Evolutionary conservation across 371 early-diverging fungal species (phyloP).

Genomic region (Apophysomyces variabilis): DNA sequence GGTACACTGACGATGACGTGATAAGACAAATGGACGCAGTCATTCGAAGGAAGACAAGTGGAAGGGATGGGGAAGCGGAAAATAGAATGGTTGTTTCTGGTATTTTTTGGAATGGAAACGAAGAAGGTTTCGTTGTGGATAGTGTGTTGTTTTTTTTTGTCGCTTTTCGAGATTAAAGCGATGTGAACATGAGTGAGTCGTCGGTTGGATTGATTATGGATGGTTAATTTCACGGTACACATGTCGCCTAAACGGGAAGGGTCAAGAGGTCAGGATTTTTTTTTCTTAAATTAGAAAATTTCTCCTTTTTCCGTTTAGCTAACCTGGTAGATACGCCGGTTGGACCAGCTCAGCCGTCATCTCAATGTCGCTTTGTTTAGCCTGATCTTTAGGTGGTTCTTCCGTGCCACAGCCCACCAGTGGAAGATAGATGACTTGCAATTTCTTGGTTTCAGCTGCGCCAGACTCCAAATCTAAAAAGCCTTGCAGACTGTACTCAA

Average conservation of each 20-base stretch:
- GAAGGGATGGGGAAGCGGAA: constrained; percentile 40
- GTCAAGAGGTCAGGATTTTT: background rate
- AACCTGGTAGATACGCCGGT: constrained; percentile 50
- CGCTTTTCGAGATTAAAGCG: constrained; percentile 23
- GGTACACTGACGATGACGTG: constrained; percentile 38
- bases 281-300: constrained; percentile 6
- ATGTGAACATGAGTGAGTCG: constrained; percentile 45
- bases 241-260: constrained; percentile 34
- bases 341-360: constrained; percentile 40
- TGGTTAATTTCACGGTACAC: constrained; percentile 42
- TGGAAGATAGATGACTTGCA: constrained; percentile 40
- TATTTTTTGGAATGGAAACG: constrained; percentile 39
- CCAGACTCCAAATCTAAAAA: constrained; percentile 27
- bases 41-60: constrained; percentile 33
- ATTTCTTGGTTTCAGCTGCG: constrained; percentile 23
- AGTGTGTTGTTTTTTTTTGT: constrained; percentile 28
- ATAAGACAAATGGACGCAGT: constrained; percentile 34
- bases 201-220: constrained; percentile 38
- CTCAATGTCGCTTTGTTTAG: constrained; percentile 31
- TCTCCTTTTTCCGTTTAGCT: constrained; percentile 11
- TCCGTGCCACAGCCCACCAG: constrained; percentile 27
- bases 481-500: constrained; percentile 47
- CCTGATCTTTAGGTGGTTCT: constrained; percentile 13
- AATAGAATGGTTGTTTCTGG: constrained; percentile 36
- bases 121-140: constrained; percentile 34